Conservation (phyloP, 176 grass and related monocot genomes). For the Microstegium vimineum region DNA sequence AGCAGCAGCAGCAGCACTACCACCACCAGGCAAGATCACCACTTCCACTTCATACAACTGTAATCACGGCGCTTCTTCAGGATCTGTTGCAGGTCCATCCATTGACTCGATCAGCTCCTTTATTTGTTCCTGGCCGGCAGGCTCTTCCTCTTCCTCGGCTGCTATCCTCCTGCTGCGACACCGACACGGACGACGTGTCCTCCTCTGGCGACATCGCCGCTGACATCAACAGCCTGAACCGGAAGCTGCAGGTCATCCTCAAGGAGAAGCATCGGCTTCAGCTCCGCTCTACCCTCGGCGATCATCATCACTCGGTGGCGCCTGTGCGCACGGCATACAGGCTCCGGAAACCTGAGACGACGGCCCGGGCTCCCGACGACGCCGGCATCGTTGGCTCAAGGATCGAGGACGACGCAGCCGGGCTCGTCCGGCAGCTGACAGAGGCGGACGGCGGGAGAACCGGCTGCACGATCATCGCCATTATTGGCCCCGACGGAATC, state of each 20-base stretch:
- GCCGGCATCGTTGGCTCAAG: constrained; percentile 25
- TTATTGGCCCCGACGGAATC: constrained; percentile 45
- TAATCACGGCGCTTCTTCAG: not conserved
- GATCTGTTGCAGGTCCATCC: not conserved
- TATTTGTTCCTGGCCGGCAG: not conserved
- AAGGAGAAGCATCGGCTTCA: constrained; percentile 43
- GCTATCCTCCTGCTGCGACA: constrained; percentile 57
- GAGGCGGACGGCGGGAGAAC: constrained; percentile 1
- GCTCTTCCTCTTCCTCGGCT: constrained; percentile 34
- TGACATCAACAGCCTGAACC: constrained; percentile 40
- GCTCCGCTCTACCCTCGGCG: constrained; percentile 20
- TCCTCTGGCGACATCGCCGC: constrained; percentile 1
- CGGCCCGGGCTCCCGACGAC: not conserved
- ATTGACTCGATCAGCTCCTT: not conserved
- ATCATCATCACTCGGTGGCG: not conserved
- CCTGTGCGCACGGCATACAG: not conserved
- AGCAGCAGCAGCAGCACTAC: too few relatives aligned
- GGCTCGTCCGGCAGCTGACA: constrained; percentile 24
- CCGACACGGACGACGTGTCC: constrained; percentile 2
- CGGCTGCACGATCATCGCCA: constrained; percentile 35
- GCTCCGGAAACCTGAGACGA: not conserved
- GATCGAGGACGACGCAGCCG: constrained; percentile 29
- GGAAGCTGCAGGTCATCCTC: constrained; percentile 40
- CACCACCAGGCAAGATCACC: constrained; percentile 31
- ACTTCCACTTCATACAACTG: not conserved